Percentiles rank a stretch among this genome's conserved stretches.
phyloP scores from a whole-genome alignment of 2,329 filamentous ascomycete genomes.

The Plectosphaerella cucumerina region DNA sequence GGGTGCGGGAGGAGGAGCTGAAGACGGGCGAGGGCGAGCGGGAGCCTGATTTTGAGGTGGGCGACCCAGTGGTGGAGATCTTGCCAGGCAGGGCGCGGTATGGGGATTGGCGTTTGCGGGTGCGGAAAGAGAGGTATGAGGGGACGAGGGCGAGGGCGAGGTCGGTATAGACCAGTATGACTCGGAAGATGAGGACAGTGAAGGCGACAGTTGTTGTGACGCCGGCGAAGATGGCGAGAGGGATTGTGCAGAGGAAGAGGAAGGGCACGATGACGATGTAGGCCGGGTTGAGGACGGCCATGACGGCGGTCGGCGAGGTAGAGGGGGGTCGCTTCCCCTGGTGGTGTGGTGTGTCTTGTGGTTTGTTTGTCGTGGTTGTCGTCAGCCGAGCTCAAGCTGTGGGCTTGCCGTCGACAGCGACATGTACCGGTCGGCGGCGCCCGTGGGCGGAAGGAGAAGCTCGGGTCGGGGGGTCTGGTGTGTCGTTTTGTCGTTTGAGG shows the following conservation, averaged over 20 bases:
- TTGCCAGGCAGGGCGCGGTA: slow-evolving; percentile 13
- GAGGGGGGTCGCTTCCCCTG: neutral
- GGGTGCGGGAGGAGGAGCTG: neutral
- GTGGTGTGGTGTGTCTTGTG: slow-evolving; percentile 1
- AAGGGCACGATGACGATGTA: slow-evolving; percentile 58
- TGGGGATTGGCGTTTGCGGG: slow-evolving; percentile 21
- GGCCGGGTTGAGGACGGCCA: slow-evolving; percentile 51
- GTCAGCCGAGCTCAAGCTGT: no score
- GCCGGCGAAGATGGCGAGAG: slow-evolving; percentile 58
- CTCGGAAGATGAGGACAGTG: slow-evolving; percentile 55
- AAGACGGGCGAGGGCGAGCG: neutral
- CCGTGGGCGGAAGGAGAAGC: no score
- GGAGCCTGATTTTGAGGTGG: neutral
- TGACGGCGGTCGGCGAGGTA: slow-evolving; percentile 22
- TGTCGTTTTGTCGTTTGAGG: no score
- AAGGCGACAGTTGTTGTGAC: slow-evolving; percentile 61
- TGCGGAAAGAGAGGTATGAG: slow-evolving; percentile 44
- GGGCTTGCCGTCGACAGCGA: no score
- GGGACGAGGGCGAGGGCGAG: slow-evolving; percentile 54
- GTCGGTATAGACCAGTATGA: slow-evolving; percentile 60
- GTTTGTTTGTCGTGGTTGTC: slow-evolving; percentile 4
- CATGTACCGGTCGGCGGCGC: no score
- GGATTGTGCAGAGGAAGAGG: slow-evolving; percentile 57
- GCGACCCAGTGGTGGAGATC: slow-evolving; percentile 8
- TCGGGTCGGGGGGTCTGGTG: no score